Evolutionary conservation across 768 basidiomycete species (phyloP).

Genomic region (Rhizopogon sp.): DNA sequence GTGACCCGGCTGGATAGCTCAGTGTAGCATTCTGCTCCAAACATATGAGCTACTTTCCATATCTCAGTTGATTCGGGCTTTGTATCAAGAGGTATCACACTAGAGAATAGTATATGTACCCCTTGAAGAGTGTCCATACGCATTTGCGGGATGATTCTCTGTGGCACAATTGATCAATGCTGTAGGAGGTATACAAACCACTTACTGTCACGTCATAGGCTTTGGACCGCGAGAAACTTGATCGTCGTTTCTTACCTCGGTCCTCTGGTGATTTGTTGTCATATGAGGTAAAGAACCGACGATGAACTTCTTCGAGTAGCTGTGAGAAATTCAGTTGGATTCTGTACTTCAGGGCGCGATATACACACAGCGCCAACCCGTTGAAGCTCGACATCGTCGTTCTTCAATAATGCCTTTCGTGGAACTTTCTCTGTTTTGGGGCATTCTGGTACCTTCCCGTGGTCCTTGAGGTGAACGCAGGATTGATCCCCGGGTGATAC

Average conservation of each 20-base stretch:
- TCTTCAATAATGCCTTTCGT: conserved; percentile 77
- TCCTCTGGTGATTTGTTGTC: conserved; percentile 34
- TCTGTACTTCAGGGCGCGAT: not conserved
- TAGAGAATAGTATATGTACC: conserved; percentile 85
- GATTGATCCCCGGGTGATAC: not conserved
- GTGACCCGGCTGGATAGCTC: conserved; percentile 67
- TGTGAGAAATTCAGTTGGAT: conserved; percentile 24
- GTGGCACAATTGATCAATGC: conserved; percentile 2
- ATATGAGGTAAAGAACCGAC: conserved; percentile 67
- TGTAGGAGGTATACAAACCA: conserved; percentile 7
- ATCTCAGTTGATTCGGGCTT: conserved; percentile 75
- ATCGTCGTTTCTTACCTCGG: conserved; percentile 23
- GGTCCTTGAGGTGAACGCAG: conserved; percentile 8
- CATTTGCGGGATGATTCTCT: conserved; percentile 85
- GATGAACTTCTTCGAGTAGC: conserved; percentile 82
- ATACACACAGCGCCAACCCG: conserved; percentile 66
- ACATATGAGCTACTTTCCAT: conserved; percentile 82
- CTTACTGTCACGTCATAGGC: conserved; percentile 76
- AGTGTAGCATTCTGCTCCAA: conserved; percentile 78
- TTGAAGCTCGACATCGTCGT: conserved; percentile 78
- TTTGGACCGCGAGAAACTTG: conserved; percentile 24
- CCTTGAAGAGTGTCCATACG: conserved; percentile 74
- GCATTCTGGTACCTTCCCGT: conserved; percentile 17
- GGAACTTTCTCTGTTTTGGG: conserved; percentile 38
- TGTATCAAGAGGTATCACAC: conserved; percentile 89